These are phyloP conservation scores for Teratosphaeria pseudoeucalypti DNA, from an alignment of 2,329 filamentous ascomycete species.

Conservation along the genomic window DNA sequence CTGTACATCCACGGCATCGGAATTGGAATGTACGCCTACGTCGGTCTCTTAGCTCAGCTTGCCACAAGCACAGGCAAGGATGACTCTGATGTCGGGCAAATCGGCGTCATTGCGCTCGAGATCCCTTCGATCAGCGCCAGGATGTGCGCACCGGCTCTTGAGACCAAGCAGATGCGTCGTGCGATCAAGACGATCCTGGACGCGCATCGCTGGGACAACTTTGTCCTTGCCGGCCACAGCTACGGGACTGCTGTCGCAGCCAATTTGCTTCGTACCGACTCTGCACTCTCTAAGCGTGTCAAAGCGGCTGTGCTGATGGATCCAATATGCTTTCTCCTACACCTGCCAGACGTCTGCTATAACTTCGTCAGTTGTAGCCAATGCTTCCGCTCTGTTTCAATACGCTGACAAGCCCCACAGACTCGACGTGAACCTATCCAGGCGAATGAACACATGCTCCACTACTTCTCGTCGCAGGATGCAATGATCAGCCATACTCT, in stretches of 20 bases:
- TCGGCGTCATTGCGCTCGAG: constrained; percentile 55
- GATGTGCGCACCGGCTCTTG: constrained; percentile 39
- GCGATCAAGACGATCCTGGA: constrained; percentile 47
- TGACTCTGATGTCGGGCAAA: constrained; percentile 16
- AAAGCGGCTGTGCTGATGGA: constrained; percentile 44
- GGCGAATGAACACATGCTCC: constrained; percentile 57
- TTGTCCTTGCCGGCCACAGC: constrained; percentile 47
- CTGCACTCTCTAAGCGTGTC: constrained; percentile 32
- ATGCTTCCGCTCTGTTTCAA: not conserved
- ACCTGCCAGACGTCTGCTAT: constrained; percentile 56
- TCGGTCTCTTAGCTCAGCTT: constrained; percentile 41
- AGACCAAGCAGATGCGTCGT: constrained; percentile 40
- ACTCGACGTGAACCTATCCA: constrained; percentile 18
- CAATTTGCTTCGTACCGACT: constrained; percentile 44
- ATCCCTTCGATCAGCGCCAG: constrained; percentile 52
- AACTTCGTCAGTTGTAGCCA: constrained; percentile 40
- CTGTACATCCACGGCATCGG: constrained; percentile 61
- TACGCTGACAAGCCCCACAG: not conserved
- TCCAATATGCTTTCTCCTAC: constrained; percentile 54
- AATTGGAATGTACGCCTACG: constrained; percentile 53
- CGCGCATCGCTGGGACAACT: constrained; percentile 45
- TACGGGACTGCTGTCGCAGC: constrained; percentile 53
- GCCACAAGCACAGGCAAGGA: not conserved
- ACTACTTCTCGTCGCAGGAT: constrained; percentile 58
- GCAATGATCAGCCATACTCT: constrained; percentile 53